Conservation (phyloP, 345 rosid species). For the Populus deltoides region DNA sequence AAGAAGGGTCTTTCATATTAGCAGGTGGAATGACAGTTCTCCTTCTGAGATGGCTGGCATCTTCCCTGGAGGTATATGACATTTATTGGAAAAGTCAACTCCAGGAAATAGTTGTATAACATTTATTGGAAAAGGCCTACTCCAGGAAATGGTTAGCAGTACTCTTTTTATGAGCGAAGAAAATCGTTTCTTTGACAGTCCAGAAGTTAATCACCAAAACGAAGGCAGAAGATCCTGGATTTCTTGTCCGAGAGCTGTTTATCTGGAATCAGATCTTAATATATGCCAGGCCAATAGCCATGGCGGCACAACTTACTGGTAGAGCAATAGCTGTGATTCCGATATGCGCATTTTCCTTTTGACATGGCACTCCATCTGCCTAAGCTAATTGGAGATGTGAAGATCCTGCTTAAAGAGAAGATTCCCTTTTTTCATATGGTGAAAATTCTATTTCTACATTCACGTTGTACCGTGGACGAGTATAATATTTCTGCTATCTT, state of each 20-base stretch:
- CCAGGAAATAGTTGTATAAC: too few relatives aligned
- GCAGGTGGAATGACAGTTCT: neutral
- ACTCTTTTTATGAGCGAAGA: neutral
- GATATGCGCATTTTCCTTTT: neutral
- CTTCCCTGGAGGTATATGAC: neutral
- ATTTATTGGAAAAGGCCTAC: neutral
- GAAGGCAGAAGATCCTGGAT: neutral
- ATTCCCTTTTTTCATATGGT: neutral
- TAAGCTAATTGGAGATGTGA: too few relatives aligned
- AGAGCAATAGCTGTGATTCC: neutral
- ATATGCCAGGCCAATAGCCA: neutral
- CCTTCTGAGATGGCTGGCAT: neutral
- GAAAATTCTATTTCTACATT: too few relatives aligned
- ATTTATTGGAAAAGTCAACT: neutral
- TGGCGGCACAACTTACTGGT: neutral
- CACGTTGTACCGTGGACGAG: too few relatives aligned
- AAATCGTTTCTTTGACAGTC: neutral
- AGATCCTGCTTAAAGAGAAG: neutral
- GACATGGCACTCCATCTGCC: neutral
- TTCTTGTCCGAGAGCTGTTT: neutral
- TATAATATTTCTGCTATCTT: too few relatives aligned
- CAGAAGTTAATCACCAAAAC: neutral
- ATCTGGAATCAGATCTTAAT: neutral
- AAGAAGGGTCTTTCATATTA: neutral
- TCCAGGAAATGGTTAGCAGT: neutral